Evolutionary conservation across 23 red algal genomes (phyloP), one percentile per base, ranked within the genome.

Genomic region (Agarophyton chilense): DNA sequence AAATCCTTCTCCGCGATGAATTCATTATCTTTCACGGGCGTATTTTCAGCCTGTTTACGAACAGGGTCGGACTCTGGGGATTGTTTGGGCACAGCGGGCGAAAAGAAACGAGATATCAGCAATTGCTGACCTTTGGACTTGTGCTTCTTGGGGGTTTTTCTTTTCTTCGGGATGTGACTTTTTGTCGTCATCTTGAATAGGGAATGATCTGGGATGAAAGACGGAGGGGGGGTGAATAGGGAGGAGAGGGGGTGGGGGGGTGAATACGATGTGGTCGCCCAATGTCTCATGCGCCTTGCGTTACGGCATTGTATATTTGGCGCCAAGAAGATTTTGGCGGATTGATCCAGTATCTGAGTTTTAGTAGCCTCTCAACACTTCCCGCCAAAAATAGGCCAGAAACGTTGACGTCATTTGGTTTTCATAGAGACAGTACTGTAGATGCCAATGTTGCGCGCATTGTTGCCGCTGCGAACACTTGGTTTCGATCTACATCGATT

Each of bases 51-150:
- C 18, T 65, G 26, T 50, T 45, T 16, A 34, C 9, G 36, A 49
- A 39, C 24, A 22, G 51, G 21, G 1, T 58, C 21, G 8, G 50
- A 26, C n/a, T 80, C 38, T 58, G 77, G 49, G 19, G 47, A 8
- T 10, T 41, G 32, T 25, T 58, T 58, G 10, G 54, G 39, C 21
- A 32, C 50, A 16, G 35, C 57, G 19, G 63, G 47, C 10, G 81
- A 71, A 54, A 90, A 90, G 35, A 90, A 90, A 67, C 86, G 86
- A n/a, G 86, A 90, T 43, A 90, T 90, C 39, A 90, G 45, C 24
- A 67, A 25, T 65, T 90, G 86, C 18, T 79, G 53, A 13, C 86
- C 52, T 21, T 51, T 79, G 38, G 17, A 11, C 54, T 90, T 90
- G 19, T 66, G 21, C 29, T 49, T 49, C 25, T 68, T 87, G 10